These are phyloP conservation scores for Zygosaccharomyces lentus DNA, from an alignment of 805 yeast genomes.

Conservation along the genomic window DNA sequence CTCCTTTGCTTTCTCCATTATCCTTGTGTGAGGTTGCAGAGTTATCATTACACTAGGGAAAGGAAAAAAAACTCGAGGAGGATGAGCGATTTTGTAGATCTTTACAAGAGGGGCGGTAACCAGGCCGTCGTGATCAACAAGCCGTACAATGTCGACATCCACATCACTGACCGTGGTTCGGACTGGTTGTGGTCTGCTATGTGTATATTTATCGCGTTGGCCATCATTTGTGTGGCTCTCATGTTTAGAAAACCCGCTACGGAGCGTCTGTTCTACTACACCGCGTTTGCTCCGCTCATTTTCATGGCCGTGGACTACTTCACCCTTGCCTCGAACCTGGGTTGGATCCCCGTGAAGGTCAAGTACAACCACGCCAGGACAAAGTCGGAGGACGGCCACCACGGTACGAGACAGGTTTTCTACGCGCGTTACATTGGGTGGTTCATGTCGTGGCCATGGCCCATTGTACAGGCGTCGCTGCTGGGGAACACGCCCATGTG, in stretches of 20 bases:
- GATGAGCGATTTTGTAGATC: conserved; percentile 19
- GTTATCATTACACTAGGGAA: not conserved
- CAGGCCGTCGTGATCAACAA: conserved; percentile 45
- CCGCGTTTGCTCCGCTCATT: conserved; percentile 44
- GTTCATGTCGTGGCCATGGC: conserved; percentile 50
- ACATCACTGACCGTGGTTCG: conserved; percentile 56
- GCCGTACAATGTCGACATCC: conserved; percentile 45
- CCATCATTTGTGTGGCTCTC: conserved; percentile 28
- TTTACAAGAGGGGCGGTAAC: conserved; percentile 35
- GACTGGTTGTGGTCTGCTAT: conserved; percentile 69
- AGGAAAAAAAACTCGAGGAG: not conserved
- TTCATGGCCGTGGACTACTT: conserved; percentile 48
- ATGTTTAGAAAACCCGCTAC: conserved; percentile 31
- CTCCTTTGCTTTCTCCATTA: too few species aligned
- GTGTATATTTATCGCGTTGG: conserved; percentile 40
- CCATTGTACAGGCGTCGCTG: conserved; percentile 35
- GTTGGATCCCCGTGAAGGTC: conserved; percentile 47
- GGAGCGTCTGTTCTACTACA: conserved; percentile 35
- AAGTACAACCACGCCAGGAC: conserved; percentile 49
- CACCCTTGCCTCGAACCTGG: conserved; percentile 57
- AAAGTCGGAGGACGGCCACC: conserved; percentile 22
- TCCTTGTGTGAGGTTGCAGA: not conserved
- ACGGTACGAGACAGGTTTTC: conserved; percentile 50
- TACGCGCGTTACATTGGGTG: conserved; percentile 55
- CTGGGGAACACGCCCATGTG: conserved; percentile 26